Base-by-base conservation (phyloP, 495 filamentous ascomycete species). In the Xylaria nigripes region DNA sequence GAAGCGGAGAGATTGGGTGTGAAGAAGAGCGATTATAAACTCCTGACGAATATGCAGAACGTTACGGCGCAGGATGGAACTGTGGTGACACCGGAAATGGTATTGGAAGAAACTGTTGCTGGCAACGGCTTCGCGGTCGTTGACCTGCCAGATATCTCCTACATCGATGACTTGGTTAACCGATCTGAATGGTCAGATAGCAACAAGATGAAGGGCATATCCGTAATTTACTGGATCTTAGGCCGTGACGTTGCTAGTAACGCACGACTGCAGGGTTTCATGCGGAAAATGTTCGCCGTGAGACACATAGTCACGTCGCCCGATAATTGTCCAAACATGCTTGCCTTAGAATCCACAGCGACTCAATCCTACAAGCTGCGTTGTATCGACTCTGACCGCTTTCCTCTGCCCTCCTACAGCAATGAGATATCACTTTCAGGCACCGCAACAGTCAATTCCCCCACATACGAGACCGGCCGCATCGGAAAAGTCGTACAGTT, bases 171-270 rank as follows among this genome's bases (percentile, higher is more conserved):
- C 25, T 66, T 96, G 41, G 59, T 96, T 18, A 64, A 68, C 16
- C 81, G 88, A 16, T 67, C 79, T 12, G 93, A 98, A 64, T 95
- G 89, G 86, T 72, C 74, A 18, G 78, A 81, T 18, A 62, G 75
- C 23, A 68, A 77, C 13, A 73, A 95, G 15, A 87, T 86, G 68
- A 66, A 70, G 15, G 82, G 82, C 44, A 61, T 98, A 42, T 70
- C 76, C 23, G 81, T 75, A 24, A 81, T 94, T 24, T 76, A 90
- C 51, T 98, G 91, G 91, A 86, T 88, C 48, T 74, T 95, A 6
- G 86, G 86, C 2, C 72, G 74, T 13, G 82, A 80, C 0, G 76
- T 96, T n/a, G 70, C 72, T 10, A 66, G 77, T 2, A 76, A 93
- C 60, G 64, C 75, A 7, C 73, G 72, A 41, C 61, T 97, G 13